phyloP scores from a whole-genome alignment of 2,329 filamentous ascomycete species.

The Exophiala viscosa region DNA sequence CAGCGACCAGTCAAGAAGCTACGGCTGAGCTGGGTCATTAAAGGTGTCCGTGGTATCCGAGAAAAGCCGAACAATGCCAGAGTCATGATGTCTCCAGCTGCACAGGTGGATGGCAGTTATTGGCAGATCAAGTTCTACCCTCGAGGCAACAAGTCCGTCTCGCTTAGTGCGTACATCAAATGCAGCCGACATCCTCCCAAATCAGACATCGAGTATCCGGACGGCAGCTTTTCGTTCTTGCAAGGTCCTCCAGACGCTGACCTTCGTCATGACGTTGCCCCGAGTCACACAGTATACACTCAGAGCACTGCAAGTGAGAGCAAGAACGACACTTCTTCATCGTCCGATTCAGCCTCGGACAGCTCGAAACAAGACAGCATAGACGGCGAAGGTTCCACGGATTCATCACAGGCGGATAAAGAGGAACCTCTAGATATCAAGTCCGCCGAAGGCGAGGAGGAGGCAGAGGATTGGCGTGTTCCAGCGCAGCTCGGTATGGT shows the following conservation, averaged over 20 bases:
- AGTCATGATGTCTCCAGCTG: slow-evolving; percentile 56
- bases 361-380: neutral
- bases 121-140: slow-evolving; percentile 66
- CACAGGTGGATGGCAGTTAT: slow-evolving; percentile 57
- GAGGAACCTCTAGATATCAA: neutral
- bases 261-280: slow-evolving; percentile 32
- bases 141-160: slow-evolving; percentile 56
- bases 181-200: slow-evolving; percentile 51
- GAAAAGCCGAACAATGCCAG: slow-evolving; percentile 57
- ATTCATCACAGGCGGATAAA: neutral
- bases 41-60: slow-evolving; percentile 57
- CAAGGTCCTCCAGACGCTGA: slow-evolving; percentile 37
- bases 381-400: neutral
- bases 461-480: slow-evolving; percentile 40
- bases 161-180: slow-evolving; percentile 59
- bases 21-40: slow-evolving; percentile 57
- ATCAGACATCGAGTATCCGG: slow-evolving; percentile 36
- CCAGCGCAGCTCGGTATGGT: slow-evolving; percentile 61
- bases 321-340: slow-evolving; percentile 5
- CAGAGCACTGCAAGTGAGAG: slow-evolving; percentile 1
- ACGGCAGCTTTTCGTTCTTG: slow-evolving; percentile 41
- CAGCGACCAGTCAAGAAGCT: slow-evolving; percentile 52
- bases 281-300: slow-evolving; percentile 9
- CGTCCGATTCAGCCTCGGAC: neutral
- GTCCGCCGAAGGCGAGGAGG: slow-evolving; percentile 3